These are phyloP conservation scores for Kondoa malvinella DNA, from an alignment of 768 basidiomycete species.

Conservation along the genomic window DNA sequence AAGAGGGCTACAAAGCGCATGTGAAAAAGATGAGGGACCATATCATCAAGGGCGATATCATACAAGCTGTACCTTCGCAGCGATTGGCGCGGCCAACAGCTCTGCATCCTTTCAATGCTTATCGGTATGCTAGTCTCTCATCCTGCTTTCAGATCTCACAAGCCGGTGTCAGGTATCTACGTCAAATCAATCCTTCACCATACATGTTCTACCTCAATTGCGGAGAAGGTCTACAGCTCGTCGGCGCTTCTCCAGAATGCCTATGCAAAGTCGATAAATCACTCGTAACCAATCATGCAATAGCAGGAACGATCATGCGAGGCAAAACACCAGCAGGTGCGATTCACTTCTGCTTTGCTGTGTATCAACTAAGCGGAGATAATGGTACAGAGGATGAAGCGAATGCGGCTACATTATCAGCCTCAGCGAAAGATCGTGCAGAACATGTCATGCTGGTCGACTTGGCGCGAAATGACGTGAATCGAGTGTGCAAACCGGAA, in stretches of 20 bases:
- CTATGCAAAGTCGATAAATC: conserved; percentile 85
- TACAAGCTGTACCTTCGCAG: conserved; percentile 95
- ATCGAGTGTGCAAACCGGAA: conserved; percentile 82
- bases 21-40: conserved; percentile 85
- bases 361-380: no score
- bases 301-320: conserved; percentile 81
- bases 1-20: conserved; percentile 73
- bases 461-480: conserved; percentile 93
- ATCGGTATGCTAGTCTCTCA: conserved; percentile 36
- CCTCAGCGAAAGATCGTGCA: conserved; percentile 85
- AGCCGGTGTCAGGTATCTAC: conserved; percentile 40
- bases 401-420: conserved; percentile 53
- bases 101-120: conserved; percentile 93
- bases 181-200: conserved; percentile 89
- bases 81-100: conserved; percentile 65
- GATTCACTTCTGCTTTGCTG: conserved; percentile 23
- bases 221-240: conserved; percentile 65
- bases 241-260: conserved; percentile 97
- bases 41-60: conserved; percentile 91
- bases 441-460: conserved; percentile 99
- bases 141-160: neutral
- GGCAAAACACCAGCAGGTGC: conserved; percentile 71
- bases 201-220: conserved; percentile 99
- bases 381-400: conserved; percentile 85
- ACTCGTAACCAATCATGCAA: conserved; percentile 91